Conservation (phyloP, 805 yeast genomes). For the Metschnikowia chrysomelidarum region DNA sequence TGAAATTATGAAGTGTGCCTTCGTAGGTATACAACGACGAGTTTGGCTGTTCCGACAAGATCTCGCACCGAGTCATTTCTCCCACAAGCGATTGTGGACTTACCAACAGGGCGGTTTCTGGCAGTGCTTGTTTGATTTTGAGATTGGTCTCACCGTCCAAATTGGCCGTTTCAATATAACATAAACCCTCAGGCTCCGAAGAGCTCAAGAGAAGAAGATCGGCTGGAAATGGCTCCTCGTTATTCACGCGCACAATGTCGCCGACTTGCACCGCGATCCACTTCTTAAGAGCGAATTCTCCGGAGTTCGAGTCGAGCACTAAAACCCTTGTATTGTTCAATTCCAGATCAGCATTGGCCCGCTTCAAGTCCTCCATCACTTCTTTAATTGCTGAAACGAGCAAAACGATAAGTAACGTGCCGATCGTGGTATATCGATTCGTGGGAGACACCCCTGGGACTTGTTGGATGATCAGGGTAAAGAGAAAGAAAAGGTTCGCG, state of each 20-base stretch:
- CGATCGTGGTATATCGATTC: conserved; percentile 91
- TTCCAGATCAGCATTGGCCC: conserved; percentile 86
- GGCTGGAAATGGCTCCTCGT: conserved; percentile 93
- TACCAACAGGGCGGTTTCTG: conserved; percentile 72
- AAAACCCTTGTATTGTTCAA: conserved; percentile 74
- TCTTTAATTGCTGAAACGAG: conserved; percentile 92
- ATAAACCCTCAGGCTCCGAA: conserved; percentile 97
- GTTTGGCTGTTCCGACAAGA: conserved; percentile 89
- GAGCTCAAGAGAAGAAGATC: conserved; percentile 82
- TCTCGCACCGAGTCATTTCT: conserved; percentile 34
- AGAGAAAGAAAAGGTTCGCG: conserved; percentile 89
- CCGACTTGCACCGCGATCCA: conserved; percentile 94
- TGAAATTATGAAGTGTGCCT: conserved; percentile 70
- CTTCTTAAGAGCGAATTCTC: conserved; percentile 61
- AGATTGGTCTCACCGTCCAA: conserved; percentile 97
- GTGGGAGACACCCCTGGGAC: conserved; percentile 97
- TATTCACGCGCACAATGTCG: conserved; percentile 78
- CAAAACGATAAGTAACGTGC: conserved; percentile 81
- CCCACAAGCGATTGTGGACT: conserved; percentile 55
- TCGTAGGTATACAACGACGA: conserved; percentile 92
- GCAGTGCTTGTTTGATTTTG: conserved; percentile 85
- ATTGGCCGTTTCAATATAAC: conserved; percentile 96
- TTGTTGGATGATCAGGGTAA: conserved; percentile 92
- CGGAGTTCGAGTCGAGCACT: conserved; percentile 56
- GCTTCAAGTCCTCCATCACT: conserved; percentile 82